Base-by-base conservation (phyloP, 1,284 basidiomycete genomes). In the Malassezia pachydermatis region DNA sequence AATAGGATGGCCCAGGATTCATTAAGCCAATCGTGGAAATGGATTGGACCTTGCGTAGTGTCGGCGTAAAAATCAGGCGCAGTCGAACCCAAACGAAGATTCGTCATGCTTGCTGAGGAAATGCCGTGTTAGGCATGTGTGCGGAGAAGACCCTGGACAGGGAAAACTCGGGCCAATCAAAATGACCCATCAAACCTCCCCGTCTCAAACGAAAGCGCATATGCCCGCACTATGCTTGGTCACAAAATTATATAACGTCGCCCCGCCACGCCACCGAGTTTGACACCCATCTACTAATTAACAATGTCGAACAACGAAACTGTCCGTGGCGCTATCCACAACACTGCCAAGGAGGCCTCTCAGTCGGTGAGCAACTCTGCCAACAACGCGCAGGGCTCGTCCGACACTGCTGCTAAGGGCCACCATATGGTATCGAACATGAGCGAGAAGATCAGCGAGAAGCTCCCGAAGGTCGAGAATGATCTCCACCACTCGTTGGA, bases 21-120 rank as follows among this genome's bases (percentile, higher is more conserved):
- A 38, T 82, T 84, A 65, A 88, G 81, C 81, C 82, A 96, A 35
- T 94, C 82, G 73, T 94, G 88, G 78, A 95, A 95, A 66, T 81
- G 54, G 48, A 71, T 54, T 5, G 48, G 46, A 24, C 68, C 68
- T 17, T 68, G 59, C 34, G 63, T 70, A 27, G 67, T 66, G 54
- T 70, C 60, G 35, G 68, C 67, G 41, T 57, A 55, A 48, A 71
- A 71, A 58, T 71, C 60, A 29, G 68, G 68, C 13, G 64, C 68
- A 32, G 63, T 54, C 37, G 60, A 65, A 28, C 68, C 67, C 40
- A 70, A 64, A 33, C 67, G 66, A 46, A 70, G 58, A 40, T 40
- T 39, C 29, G 65, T 57, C 63, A 67, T 67, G 23, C 33, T 62
- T 14, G 27, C 27, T 29, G 17, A 40, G 14, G 14, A 6, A n/a